These are phyloP conservation scores for Saururus chinensis DNA, from an alignment of 164 flowering plant genomes.

Conservation along the genomic window DNA sequence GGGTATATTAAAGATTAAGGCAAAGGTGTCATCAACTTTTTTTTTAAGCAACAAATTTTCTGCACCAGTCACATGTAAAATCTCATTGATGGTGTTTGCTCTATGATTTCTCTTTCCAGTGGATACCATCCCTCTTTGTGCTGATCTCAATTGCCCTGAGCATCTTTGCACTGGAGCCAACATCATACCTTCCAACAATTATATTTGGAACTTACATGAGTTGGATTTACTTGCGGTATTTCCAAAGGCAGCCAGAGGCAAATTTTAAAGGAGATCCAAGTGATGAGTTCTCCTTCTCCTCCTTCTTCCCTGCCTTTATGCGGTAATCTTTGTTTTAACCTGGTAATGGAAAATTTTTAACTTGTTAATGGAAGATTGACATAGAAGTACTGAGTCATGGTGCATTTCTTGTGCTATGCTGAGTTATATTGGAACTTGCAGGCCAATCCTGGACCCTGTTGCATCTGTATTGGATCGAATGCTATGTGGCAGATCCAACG, in stretches of 20 bases:
- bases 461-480: slow-evolving; percentile 62
- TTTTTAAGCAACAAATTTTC: not conserved
- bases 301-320: slow-evolving; percentile 82
- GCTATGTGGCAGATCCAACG: slow-evolving; percentile 65
- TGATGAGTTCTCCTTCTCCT: slow-evolving; percentile 87
- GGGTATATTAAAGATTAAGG: slow-evolving; percentile 55
- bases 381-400: not conserved
- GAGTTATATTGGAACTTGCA: slow-evolving; percentile 22
- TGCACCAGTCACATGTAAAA: not conserved
- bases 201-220: slow-evolving; percentile 80
- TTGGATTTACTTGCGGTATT: slow-evolving; percentile 89
- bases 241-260: slow-evolving; percentile 76
- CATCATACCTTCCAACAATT: slow-evolving; percentile 64
- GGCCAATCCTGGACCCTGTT: slow-evolving; percentile 85
- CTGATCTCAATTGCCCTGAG: slow-evolving; percentile 45
- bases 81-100: not conserved
- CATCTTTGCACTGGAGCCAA: slow-evolving; percentile 51
- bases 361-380: not conserved
- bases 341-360: no score
- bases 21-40: slow-evolving; percentile 44
- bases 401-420: slow-evolving; percentile 1
- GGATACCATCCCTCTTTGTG: slow-evolving; percentile 74
- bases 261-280: slow-evolving; percentile 83
- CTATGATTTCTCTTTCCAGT: slow-evolving; percentile 32
- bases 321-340: slow-evolving; percentile 39